Evolutionary conservation across 1,284 basidiomycete genomes (phyloP), one percentile per base, ranked within the genome.

Genomic region (Rhodotorula sp.): DNA sequence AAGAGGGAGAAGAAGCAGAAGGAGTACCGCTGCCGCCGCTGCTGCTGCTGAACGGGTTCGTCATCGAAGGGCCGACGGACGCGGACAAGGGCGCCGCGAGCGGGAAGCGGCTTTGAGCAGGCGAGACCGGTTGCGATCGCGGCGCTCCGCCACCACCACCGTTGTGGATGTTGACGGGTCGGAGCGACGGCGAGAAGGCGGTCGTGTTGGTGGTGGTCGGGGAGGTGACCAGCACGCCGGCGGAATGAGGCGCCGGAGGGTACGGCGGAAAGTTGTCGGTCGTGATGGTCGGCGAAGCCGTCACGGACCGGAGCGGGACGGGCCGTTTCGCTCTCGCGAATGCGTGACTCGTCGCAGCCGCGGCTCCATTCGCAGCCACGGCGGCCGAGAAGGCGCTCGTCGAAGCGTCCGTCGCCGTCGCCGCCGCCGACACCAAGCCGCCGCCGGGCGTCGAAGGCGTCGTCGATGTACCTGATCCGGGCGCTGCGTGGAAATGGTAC

Each of bases 331-430:
- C 54, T 18, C 46, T 26, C 5, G 47, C 23, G 16, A 47, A 61
- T 2, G 46, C 26, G 46, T 21, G 56, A 29, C 29, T 31, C 16
- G 26, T 29, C n/a, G n/a, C 59, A 18, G n/a, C 14, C 7, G 59
- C n/a, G 46, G 15, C 15, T 15, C 26, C 7, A 29, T 21, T 46
- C 7, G 20, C 6, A 0, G 59, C 26, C 16, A 47, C 46, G 16
- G 46, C 59, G 46, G 47, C 18, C 1, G 48, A 39, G 49, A 62
- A 62, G 21, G 47, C 61, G 48, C 61, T 62, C 61, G 61, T 34
- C 14, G 29, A 23, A 7, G 39, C 58, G 39, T 59, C 29, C 21
- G 26, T 23, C 61, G 29, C 5, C 48, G 20, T 20, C 10, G 21
- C 20, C 14, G n/a, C 23, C n/a, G n/a, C n/a, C 14, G 48, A 21